Evolutionary conservation across 139 green algal genomes (phyloP).

Genomic region (Chlorella sp.): DNA sequence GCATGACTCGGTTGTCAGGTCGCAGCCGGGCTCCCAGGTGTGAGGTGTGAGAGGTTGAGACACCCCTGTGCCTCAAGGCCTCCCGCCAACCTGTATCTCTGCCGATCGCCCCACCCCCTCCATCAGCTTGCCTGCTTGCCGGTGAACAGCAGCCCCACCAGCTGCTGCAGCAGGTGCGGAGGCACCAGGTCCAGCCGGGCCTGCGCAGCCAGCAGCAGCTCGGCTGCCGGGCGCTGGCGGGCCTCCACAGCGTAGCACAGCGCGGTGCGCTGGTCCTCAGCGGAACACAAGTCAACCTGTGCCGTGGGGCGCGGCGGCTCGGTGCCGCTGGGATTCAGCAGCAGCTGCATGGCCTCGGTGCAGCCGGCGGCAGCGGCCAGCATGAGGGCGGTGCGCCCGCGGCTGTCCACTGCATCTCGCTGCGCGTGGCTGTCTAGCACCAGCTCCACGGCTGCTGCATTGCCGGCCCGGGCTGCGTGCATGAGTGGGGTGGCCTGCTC

Average conservation of each 20-base stretch:
- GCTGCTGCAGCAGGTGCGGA: neutral
- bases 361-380: neutral
- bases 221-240: neutral
- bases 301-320: neutral
- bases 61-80: no score
- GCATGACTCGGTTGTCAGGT: no score
- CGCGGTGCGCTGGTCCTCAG: neutral
- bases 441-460: neutral
- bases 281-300: neutral
- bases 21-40: no score
- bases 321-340: neutral
- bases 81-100: no score
- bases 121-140: neutral
- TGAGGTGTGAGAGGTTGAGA: no score
- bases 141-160: neutral
- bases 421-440: neutral
- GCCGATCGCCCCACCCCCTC: no score
- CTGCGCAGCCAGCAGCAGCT: slow-evolving; percentile 1
- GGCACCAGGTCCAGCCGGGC: neutral
- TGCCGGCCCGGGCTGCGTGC: neutral
- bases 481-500: neutral
- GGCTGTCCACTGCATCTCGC: neutral
- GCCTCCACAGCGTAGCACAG: neutral
- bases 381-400: neutral
- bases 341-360: neutral